Evolutionary conservation across 257 asterid genomes (phyloP), one percentile per base, ranked within the genome.

Genomic region (Nicotiana paniculata): DNA sequence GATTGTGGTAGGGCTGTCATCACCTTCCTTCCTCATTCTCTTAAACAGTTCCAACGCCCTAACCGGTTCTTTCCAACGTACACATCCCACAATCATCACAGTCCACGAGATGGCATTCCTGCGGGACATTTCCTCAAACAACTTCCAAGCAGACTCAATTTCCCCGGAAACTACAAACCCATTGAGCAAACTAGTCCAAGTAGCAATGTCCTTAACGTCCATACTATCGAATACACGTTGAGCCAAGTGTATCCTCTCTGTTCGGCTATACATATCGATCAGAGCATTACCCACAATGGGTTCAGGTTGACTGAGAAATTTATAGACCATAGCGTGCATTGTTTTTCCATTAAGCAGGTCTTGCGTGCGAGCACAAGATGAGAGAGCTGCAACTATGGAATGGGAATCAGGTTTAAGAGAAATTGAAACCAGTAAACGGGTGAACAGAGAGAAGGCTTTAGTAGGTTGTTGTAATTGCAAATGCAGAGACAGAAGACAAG

Each of bases 41-140:
- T 65, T 80, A 76, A 90, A 94, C 81, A 90, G 77, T 66, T 89
- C 87, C 87, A 92, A 85, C 18, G 93, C 95, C 84, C 88, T 89
- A 59, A 91, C 35, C 11, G 93, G 85, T 43, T 83, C 87, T 83
- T 90, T 90, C 33, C 61, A 79, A 13, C 95, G 97, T 63, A 90
- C 93, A 48, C 82, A 88, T 59, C 98, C 97, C 48, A 91, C 97
- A 53, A 91, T 91, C 98, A 94, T 90, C 5, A 93, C 89, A 37
- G 97, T 92, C 98, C 98, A 94, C 15, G 98, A 90, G 70, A 92
- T 84, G 66, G 88, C 93, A 88, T 94, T 94, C 86, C 89, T 87
- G 1, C 69, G 83, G 0, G 97, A 91, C 95, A 94, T 91, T 46
- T 89, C 91, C 63, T 91, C 91, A 75, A 94, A 94, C 83, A 92